Evolutionary conservation across 169 alveolate species (phyloP), one percentile per base, ranked within the genome.

Genomic region (Plasmodium coatneyi): DNA sequence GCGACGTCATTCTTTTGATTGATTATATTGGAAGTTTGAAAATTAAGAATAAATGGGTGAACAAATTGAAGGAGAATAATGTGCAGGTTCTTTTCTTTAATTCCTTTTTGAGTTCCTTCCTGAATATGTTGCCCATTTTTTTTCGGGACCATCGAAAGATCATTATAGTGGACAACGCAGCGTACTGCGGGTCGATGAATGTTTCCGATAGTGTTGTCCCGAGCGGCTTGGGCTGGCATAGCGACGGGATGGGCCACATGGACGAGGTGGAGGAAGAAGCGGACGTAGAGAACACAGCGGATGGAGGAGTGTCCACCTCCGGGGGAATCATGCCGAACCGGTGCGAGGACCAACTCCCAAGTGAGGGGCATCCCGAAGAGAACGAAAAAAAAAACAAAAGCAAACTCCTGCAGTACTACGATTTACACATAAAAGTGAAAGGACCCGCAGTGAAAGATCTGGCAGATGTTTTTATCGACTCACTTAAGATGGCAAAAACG

Each of bases 121-220:
- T 95, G 14, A 93, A 96, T 3, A 81, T 96, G 39, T 95, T 94
- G 6, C 95, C 97, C 25, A 39, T 97, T 46, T 74, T 97, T 32
- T 97, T 95, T 84, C 96, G 98, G 7, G 95, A 97, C 78, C 98
- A 97, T 87, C 95, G 96, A 91, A 97, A 97, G 60, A 81, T 97
- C n/a, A 32, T 97, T 16, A 86, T 97, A n/a, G 97, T 96, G 49
- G 95, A 97, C 32, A 78, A 82, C 52, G 36, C 95, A 0, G 98
- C 98, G 36, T 97, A 78, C 72, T 96, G 98, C 66, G 98, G 98
- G 16, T 97, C 98, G n/a, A 89, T 96, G 95, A 97, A 97, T 56
- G 94, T 97, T 12, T 89, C 97, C 19, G 92, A 74, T 49, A 87
- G 83, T 56, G 92, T 84, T 6, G 5, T 84, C 9, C 92, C 92